Conservation (phyloP, 2,329 filamentous ascomycete species). For the Chaetoscypha palmicola region DNA sequence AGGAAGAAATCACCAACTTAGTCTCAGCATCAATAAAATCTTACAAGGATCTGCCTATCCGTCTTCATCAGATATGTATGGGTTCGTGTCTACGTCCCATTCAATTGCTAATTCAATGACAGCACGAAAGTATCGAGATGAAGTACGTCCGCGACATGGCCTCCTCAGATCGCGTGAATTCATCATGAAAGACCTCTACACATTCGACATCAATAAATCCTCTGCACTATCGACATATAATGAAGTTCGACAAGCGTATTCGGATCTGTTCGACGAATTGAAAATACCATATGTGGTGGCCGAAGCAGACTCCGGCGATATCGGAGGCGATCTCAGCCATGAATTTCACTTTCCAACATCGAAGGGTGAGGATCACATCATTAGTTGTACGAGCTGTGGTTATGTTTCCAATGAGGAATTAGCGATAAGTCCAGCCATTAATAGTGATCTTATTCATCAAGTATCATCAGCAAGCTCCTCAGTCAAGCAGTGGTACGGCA, state of each 20-base stretch:
- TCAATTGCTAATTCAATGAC: slow-evolving; percentile 6
- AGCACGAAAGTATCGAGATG: slow-evolving; percentile 92
- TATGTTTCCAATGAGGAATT: slow-evolving; percentile 86
- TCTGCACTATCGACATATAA: slow-evolving; percentile 76
- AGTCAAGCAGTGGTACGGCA: slow-evolving; percentile 47
- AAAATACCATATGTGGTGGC: slow-evolving; percentile 79
- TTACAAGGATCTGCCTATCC: slow-evolving; percentile 77
- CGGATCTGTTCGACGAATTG: slow-evolving; percentile 70
- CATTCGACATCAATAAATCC: slow-evolving; percentile 66
- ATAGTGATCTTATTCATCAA: not conserved
- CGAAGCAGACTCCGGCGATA: slow-evolving; percentile 88
- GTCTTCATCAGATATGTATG: slow-evolving; percentile 83
- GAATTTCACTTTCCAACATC: slow-evolving; percentile 82
- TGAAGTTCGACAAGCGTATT: slow-evolving; percentile 67
- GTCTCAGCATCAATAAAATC: slow-evolving; percentile 68
- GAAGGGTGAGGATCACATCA: slow-evolving; percentile 78
- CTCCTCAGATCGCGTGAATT: slow-evolving; percentile 86
- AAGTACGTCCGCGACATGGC: slow-evolving; percentile 80
- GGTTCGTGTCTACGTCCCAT: slow-evolving; percentile 1
- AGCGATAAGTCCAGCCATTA: slow-evolving; percentile 34
- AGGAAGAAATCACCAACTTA: slow-evolving; percentile 87
- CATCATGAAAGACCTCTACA: slow-evolving; percentile 97
- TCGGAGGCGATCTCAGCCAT: slow-evolving; percentile 88
- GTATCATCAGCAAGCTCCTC: not conserved
- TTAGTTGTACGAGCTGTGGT: slow-evolving; percentile 65